These are phyloP conservation scores for Taphrina deformans DNA, from an alignment of 1,139 yeast species.

Conservation along the genomic window DNA sequence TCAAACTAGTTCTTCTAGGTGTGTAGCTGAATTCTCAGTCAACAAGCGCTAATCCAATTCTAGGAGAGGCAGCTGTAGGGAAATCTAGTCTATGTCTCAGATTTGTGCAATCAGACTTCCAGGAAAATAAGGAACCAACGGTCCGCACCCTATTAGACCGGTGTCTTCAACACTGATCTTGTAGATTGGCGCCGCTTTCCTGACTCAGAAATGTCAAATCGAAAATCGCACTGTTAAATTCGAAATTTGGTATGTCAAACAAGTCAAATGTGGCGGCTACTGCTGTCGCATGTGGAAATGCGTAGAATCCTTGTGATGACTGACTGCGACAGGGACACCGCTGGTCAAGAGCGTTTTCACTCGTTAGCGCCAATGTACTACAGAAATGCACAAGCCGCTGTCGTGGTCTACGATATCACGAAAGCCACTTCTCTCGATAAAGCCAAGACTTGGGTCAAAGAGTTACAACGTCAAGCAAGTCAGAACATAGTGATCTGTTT, in stretches of 20 bases:
- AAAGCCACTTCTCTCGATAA: constrained; percentile 96
- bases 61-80: constrained; percentile 98
- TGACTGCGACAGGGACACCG: constrained; percentile 61
- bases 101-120: constrained; percentile 92
- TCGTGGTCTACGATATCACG: constrained; percentile 92
- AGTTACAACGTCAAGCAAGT: constrained; percentile 90
- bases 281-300: background rate
- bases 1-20: constrained; percentile 40
- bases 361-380: constrained; percentile 97
- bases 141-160: background rate
- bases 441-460: constrained; percentile 99
- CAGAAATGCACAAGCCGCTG: constrained; percentile 97
- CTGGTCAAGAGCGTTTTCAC: constrained; percentile 97
- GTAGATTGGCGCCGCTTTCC: constrained; percentile 83
- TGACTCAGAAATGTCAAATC: constrained; percentile 90
- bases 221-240: constrained; percentile 89
- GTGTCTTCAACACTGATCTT: background rate
- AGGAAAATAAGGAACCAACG: constrained; percentile 69
- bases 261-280: background rate
- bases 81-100: constrained; percentile 89
- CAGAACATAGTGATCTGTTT: constrained; percentile 89
- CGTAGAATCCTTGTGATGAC: too few relatives aligned
- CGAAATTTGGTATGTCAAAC: constrained; percentile 69
- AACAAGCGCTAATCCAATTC: constrained; percentile 37
- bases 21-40: background rate